phyloP scores from a whole-genome alignment of 2,329 filamentous ascomycete genomes.

The Fusarium veterinarium region DNA sequence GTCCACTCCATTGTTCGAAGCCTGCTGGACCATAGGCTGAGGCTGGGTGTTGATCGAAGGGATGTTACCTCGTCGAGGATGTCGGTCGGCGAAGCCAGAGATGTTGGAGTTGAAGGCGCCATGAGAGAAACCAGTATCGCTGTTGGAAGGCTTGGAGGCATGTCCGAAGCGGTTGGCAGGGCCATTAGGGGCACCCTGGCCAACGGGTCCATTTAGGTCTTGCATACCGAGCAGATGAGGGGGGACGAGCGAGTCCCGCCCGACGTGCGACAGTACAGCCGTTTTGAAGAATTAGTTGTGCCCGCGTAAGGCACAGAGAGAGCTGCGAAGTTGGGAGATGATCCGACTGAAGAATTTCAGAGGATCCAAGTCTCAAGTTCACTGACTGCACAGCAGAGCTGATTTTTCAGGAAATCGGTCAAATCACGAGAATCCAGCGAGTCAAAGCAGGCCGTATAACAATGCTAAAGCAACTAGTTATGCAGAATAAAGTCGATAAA shows the following conservation, averaged over 20 bases:
- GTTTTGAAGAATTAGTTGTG: constrained; percentile 77
- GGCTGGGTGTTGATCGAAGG: constrained; percentile 92
- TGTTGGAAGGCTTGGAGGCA: constrained; percentile 82
- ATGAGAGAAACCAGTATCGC: constrained; percentile 91
- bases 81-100: constrained; percentile 85
- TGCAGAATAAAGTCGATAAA: constrained; percentile 39
- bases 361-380: constrained; percentile 19
- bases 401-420: constrained; percentile 8
- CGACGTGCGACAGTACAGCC: constrained; percentile 81
- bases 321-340: constrained; percentile 20
- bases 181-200: constrained; percentile 54
- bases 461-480: constrained; percentile 36
- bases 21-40: constrained; percentile 66
- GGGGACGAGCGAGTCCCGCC: constrained; percentile 88
- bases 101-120: constrained; percentile 91
- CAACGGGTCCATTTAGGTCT: constrained; percentile 77
- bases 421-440: constrained; percentile 10
- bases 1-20: constrained; percentile 70
- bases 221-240: constrained; percentile 93
- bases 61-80: constrained; percentile 86
- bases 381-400: constrained; percentile 29
- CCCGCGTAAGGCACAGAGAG: constrained; percentile 48
- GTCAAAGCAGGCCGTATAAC: constrained; percentile 28
- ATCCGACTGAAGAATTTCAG: constrained; percentile 22
- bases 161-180: constrained; percentile 75